Percentiles rank a stretch among this genome's conserved stretches.
phyloP scores from a whole-genome alignment of 2,329 filamentous ascomycete genomes.

The Aureobasidium lini region DNA sequence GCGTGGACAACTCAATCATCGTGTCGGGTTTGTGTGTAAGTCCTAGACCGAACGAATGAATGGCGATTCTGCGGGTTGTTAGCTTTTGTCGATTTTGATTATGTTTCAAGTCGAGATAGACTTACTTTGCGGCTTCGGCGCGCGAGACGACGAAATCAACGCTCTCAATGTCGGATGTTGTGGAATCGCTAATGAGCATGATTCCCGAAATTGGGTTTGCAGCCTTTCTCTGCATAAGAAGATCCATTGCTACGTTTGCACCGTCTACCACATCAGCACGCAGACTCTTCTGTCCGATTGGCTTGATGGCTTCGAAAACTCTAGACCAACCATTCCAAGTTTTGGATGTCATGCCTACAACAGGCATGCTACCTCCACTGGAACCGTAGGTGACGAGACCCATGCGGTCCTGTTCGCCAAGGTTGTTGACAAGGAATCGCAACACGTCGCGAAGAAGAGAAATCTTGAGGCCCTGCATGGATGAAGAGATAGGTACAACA shows the following conservation, averaged over 20 bases:
- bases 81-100: constrained; percentile 10
- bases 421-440: constrained; percentile 80
- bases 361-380: constrained; percentile 81
- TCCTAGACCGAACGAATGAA: constrained; percentile 92
- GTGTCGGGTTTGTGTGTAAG: constrained; percentile 98
- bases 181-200: constrained; percentile 93
- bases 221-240: constrained; percentile 95
- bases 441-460: constrained; percentile 86
- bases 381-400: constrained; percentile 95
- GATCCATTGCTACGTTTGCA: constrained; percentile 95
- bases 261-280: constrained; percentile 95
- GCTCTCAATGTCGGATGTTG: constrained; percentile 86
- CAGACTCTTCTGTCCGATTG: constrained; percentile 92
- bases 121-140: constrained; percentile 91
- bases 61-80: constrained; percentile 59
- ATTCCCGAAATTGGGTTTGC: constrained; percentile 94
- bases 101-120: constrained; percentile 20
- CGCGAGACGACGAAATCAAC: constrained; percentile 96
- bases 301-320: constrained; percentile 77
- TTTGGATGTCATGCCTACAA: constrained; percentile 98
- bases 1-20: constrained; percentile 92
- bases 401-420: constrained; percentile 93
- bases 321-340: constrained; percentile 87
- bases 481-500: constrained; percentile 93
- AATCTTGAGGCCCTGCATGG: constrained; percentile 99